These are phyloP conservation scores for Castanea sativa DNA, from an alignment of 306 rosid species.

Conservation along the genomic window DNA sequence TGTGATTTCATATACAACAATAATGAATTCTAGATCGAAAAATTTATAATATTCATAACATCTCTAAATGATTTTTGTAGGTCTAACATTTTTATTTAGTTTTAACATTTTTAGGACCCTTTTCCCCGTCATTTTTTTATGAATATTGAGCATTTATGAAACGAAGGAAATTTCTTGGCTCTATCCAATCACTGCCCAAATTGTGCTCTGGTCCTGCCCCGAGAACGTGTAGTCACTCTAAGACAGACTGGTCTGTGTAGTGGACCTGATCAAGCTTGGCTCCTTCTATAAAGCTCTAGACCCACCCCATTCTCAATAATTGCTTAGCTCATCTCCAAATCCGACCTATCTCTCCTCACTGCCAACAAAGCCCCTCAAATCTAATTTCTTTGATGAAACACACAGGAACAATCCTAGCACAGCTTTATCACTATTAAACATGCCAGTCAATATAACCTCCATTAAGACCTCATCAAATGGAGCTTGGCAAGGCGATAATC, in stretches of 20 bases:
- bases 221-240: neutral
- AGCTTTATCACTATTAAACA: neutral
- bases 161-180: too few species aligned
- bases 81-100: too few species aligned
- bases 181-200: too few species aligned
- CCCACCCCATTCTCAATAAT: too few species aligned
- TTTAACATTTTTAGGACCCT: too few species aligned
- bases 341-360: neutral
- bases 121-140: too few species aligned
- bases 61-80: too few species aligned
- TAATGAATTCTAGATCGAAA: accelerated
- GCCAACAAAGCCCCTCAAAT: neutral
- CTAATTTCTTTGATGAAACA: neutral
- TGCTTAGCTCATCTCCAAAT: neutral
- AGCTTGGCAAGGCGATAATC: conserved; percentile 84
- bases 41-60: too few species aligned
- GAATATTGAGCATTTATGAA: too few species aligned
- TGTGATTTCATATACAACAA: too few species aligned
- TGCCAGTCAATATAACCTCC: conserved; percentile 57
- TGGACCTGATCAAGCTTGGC: neutral
- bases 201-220: too few species aligned
- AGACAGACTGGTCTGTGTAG: neutral
- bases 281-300: neutral
- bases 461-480: conserved; percentile 70
- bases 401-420: neutral